Conservation (phyloP, 768 basidiomycete genomes). For the Hortiboletus campestris region DNA sequence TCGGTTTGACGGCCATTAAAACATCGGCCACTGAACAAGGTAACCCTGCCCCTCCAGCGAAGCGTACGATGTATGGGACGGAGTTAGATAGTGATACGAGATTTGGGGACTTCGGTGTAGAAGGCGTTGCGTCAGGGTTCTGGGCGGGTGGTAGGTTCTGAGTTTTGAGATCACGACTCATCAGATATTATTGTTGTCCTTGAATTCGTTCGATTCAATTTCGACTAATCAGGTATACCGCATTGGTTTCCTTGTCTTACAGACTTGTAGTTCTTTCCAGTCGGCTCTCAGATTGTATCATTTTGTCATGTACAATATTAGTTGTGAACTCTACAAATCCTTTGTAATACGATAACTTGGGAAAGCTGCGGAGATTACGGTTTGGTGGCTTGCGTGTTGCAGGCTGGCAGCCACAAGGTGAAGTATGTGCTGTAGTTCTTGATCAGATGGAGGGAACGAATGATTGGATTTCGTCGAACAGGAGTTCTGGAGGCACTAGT, state of each 20-base stretch:
- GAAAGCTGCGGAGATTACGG: not conserved
- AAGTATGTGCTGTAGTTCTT: not conserved
- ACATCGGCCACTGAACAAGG: conserved; percentile 38
- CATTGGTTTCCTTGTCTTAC: conserved; percentile 4
- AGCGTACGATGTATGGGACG: conserved; percentile 81
- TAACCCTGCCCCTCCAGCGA: conserved; percentile 46
- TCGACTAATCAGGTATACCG: conserved; percentile 8
- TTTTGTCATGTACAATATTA: conserved; percentile 21
- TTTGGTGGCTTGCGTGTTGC: not conserved
- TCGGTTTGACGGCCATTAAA: conserved; percentile 42
- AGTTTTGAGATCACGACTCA: not conserved
- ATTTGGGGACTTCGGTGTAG: conserved; percentile 81
- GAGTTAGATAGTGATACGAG: conserved; percentile 80
- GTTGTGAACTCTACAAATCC: conserved; percentile 2
- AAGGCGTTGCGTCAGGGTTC: conserved; percentile 71
- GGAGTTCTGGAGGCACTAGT: conserved; percentile 44
- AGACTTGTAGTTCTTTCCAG: not conserved
- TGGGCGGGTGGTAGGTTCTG: conserved; percentile 56
- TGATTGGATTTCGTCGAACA: conserved; percentile 81
- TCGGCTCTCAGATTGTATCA: conserved; percentile 14
- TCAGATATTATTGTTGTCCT: conserved; percentile 2
- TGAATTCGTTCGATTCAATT: conserved; percentile 5
- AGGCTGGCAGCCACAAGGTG: too few species aligned
- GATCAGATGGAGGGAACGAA: conserved; percentile 64
- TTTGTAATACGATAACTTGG: not conserved